Evolutionary conservation across 1,139 yeast species (phyloP).

Genomic region (Saccharomyces hybrid): DNA sequence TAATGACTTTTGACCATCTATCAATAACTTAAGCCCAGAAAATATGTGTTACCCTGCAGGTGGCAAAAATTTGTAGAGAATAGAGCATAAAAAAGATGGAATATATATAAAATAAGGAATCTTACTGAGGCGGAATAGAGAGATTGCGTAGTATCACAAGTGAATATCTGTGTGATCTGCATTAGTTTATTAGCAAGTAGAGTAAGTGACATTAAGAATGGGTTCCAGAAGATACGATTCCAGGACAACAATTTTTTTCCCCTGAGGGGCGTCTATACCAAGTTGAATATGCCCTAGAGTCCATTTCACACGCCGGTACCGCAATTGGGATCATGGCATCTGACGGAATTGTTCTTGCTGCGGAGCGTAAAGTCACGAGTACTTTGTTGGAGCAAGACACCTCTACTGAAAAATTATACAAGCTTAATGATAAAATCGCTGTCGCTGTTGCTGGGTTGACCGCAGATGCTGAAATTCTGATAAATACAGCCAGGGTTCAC

Average conservation of each 20-base stretch:
- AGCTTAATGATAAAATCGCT: constrained; percentile 71
- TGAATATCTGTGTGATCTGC: background rate
- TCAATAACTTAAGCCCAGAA: background rate
- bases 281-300: constrained; percentile 94
- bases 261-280: constrained; percentile 98
- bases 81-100: background rate
- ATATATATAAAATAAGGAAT: background rate
- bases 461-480: constrained; percentile 89
- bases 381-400: constrained; percentile 90
- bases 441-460: constrained; percentile 98
- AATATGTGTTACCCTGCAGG: constrained; percentile 1
- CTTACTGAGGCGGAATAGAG: background rate
- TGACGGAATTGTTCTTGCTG: constrained; percentile 93
- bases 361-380: constrained; percentile 90
- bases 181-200: background rate
- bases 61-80: constrained; percentile 4
- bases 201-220: constrained; percentile 25
- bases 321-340: constrained; percentile 88
- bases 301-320: constrained; percentile 95
- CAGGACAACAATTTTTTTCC: constrained; percentile 95
- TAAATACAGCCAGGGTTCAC: constrained; percentile 74
- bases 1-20: background rate
- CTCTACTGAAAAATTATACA: constrained; percentile 85
- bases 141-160: background rate
- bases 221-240: constrained; percentile 87